These are phyloP conservation scores for Saksenaea vasiformis DNA, from an alignment of 371 early-diverging fungal species.

Conservation along the genomic window DNA sequence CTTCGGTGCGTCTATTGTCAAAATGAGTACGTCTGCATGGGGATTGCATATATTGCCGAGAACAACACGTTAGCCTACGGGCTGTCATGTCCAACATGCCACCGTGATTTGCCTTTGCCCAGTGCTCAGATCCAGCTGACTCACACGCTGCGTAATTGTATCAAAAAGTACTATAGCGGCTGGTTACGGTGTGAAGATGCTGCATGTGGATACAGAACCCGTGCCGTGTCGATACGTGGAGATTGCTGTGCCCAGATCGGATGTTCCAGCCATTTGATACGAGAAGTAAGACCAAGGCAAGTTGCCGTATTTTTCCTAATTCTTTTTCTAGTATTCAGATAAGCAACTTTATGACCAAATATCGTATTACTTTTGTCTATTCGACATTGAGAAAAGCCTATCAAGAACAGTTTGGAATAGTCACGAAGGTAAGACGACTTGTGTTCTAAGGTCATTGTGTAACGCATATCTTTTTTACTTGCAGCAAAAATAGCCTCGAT, in stretches of 20 bases:
- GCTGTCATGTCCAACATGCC: slow-evolving; percentile 61
- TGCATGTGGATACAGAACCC: slow-evolving; percentile 49
- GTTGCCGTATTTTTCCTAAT: neutral
- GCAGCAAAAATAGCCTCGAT: neutral
- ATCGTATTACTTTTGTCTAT: neutral
- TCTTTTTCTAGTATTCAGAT: neutral
- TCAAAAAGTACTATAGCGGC: slow-evolving; percentile 62
- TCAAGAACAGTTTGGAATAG: slow-evolving; percentile 13
- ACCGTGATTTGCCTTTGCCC: slow-evolving; percentile 27
- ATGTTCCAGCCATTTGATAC: neutral
- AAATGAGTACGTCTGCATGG: neutral
- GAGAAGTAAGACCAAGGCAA: neutral
- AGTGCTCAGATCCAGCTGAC: slow-evolving; percentile 61
- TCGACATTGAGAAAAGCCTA: slow-evolving; percentile 10
- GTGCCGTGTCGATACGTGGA: slow-evolving; percentile 15
- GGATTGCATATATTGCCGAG: neutral
- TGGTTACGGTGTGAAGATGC: slow-evolving; percentile 67
- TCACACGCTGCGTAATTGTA: slow-evolving; percentile 53
- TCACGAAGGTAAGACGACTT: slow-evolving; percentile 17
- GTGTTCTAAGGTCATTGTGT: neutral
- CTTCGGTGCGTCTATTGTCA: neutral
- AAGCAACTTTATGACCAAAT: slow-evolving; percentile 3
- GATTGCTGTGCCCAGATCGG: neutral
- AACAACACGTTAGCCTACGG: slow-evolving; percentile 19
- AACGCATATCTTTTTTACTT: neutral